Conservation (phyloP, 164 flowering plant genomes). For the Echeveria elegans region DNA sequence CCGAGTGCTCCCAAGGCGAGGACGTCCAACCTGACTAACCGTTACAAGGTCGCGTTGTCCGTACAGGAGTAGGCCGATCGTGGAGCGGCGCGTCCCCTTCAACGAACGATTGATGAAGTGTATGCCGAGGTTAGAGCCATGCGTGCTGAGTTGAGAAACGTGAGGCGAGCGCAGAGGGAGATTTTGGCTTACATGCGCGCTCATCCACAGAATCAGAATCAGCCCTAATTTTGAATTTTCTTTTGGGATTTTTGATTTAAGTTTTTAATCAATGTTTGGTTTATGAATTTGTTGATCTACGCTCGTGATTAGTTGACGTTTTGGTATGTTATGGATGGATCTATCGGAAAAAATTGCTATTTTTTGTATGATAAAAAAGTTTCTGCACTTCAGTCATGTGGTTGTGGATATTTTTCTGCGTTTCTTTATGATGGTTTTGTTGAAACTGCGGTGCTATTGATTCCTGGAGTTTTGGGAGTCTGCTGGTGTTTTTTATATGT, state of each 20-base stretch:
- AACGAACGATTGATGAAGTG: constrained; percentile 3
- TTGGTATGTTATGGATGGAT: not conserved
- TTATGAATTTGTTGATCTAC: not conserved
- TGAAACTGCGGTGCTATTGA: no score
- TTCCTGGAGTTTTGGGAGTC: no score
- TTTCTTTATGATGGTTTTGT: not conserved
- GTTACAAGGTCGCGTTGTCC: not conserved
- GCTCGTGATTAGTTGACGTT: not conserved
- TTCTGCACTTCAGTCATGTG: no score
- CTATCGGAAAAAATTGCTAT: not conserved
- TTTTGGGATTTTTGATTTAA: not conserved
- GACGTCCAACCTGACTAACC: constrained; percentile 1
- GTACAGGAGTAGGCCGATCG: constrained; percentile 7
- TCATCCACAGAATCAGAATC: constrained; percentile 6
- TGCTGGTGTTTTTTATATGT: no score
- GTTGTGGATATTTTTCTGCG: not conserved
- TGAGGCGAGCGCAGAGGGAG: constrained; percentile 5
- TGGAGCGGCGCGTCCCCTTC: constrained; percentile 5
- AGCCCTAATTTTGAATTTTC: not conserved
- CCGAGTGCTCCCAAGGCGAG: not conserved
- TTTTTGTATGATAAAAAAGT: not conserved
- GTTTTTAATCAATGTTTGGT: no score
- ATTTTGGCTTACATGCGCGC: constrained; percentile 7
- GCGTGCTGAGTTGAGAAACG: constrained; percentile 6
- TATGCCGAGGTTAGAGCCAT: constrained; percentile 4